phyloP scores from a whole-genome alignment of 164 flowering plant species.

The Warburgia ugandensis region DNA sequence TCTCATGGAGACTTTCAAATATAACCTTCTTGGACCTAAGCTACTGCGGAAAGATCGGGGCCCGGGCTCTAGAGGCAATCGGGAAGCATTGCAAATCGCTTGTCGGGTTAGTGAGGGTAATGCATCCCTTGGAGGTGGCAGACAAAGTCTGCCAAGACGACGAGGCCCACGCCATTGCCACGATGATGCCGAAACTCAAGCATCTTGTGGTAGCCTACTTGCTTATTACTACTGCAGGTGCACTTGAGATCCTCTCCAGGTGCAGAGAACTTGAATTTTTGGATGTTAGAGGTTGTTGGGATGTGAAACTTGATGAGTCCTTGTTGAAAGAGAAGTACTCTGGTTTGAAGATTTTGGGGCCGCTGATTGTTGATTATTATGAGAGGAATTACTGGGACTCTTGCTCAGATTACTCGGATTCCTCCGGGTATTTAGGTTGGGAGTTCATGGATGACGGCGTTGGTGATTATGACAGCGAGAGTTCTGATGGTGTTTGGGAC shows the following conservation, averaged over 20 bases:
- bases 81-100: conserved; percentile 62
- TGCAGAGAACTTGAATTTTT: conserved; percentile 42
- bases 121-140: conserved; percentile 50
- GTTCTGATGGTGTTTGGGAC: conserved; percentile 35
- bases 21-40: conserved; percentile 56
- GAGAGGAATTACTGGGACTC: conserved; percentile 31
- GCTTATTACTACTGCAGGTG: conserved; percentile 24
- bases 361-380: conserved; percentile 22
- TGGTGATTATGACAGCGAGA: conserved; percentile 23
- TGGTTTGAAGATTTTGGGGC: conserved; percentile 31
- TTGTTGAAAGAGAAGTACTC: conserved; percentile 23
- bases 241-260: conserved; percentile 21
- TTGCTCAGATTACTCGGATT: conserved; percentile 28
- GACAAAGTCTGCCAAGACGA: conserved; percentile 39
- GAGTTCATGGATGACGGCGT: conserved; percentile 26
- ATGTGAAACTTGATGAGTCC: conserved; percentile 36
- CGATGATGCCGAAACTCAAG: conserved; percentile 68
- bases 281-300: conserved; percentile 72
- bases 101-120: conserved; percentile 33
- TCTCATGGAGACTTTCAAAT: conserved; percentile 35
- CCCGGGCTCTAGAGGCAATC: conserved; percentile 39
- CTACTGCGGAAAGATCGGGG: conserved; percentile 46
- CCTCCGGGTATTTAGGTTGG: conserved; percentile 38
- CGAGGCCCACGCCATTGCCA: conserved; percentile 69
- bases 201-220: conserved; percentile 63